Evolutionary conservation across 441 rosid genomes (phyloP).

Genomic region (Francoa sonchifolia): DNA sequence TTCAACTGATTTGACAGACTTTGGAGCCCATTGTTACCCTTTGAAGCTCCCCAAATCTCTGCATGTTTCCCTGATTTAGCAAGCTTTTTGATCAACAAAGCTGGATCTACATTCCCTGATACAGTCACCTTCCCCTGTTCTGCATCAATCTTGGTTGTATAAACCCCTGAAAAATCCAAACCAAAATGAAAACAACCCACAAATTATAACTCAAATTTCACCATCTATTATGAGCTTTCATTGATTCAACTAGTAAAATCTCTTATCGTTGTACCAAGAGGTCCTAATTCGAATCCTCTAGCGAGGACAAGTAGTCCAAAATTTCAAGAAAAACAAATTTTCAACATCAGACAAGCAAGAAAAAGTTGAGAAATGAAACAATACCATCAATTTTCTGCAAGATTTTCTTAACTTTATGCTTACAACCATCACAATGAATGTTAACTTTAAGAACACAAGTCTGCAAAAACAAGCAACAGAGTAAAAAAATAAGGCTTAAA

Average conservation of each 20-base stretch:
- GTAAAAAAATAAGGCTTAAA: too few species aligned
- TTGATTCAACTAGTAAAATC: not conserved
- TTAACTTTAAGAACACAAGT: conserved; percentile 79
- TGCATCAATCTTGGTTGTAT: conserved; percentile 42
- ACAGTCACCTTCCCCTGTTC: conserved; percentile 85
- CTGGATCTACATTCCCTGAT: conserved; percentile 65
- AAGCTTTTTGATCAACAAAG: conserved; percentile 55
- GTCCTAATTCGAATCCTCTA: too few species aligned
- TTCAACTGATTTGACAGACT: conserved; percentile 47
- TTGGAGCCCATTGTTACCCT: conserved; percentile 24
- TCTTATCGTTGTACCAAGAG: too few species aligned
- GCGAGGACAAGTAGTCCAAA: too few species aligned
- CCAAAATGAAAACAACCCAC: conserved; percentile 7
- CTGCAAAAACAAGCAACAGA: too few species aligned
- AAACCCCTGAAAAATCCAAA: conserved; percentile 45
- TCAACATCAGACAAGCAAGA: not conserved
- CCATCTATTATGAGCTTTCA: too few species aligned
- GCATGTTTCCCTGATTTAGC: conserved; percentile 86
- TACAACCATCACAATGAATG: conserved; percentile 90
- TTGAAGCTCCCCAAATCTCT: conserved; percentile 49
- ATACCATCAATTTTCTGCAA: conserved; percentile 73
- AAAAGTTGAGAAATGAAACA: conserved; percentile 6
- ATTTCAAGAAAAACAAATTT: not conserved
- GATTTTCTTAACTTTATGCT: conserved; percentile 61
- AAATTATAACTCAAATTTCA: conserved; percentile 3